Conservation (phyloP, 805 yeast species). For the Wickerhamomyces strasburgensis region DNA sequence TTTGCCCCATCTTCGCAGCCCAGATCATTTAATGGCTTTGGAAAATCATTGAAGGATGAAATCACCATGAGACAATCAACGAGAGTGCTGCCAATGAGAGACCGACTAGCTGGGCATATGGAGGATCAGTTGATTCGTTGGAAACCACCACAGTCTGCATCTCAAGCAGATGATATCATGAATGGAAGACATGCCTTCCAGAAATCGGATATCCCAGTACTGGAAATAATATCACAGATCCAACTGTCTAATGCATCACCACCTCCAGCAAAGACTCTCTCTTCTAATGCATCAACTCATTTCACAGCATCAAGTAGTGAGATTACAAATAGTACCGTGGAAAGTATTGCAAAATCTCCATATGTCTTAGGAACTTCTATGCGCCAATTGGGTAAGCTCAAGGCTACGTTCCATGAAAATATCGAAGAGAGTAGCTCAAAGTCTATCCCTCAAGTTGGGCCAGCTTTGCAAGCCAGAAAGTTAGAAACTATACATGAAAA, state of each 20-base stretch:
- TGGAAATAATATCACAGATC: conserved; percentile 5
- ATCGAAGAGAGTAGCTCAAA: conserved; percentile 1
- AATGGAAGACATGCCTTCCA: conserved; percentile 31
- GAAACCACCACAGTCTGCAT: conserved; percentile 28
- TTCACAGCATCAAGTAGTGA: no score
- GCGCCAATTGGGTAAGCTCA: not conserved
- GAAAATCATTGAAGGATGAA: conserved; percentile 24
- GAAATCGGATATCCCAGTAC: conserved; percentile 17
- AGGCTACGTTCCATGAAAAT: conserved; percentile 3
- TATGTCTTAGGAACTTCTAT: not conserved
- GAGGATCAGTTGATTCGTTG: conserved; percentile 34
- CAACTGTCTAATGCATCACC: not conserved
- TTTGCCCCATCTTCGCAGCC: conserved; percentile 9
- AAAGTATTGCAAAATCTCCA: conserved; percentile 15
- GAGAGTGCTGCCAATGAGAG: conserved; percentile 25
- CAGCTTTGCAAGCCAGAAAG: not conserved
- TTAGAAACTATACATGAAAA: not conserved
- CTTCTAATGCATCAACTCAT: not conserved
- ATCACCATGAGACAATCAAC: conserved; percentile 26
- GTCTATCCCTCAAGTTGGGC: not conserved
- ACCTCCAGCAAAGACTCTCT: not conserved
- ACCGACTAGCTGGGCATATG: conserved; percentile 27
- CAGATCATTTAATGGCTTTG: conserved; percentile 11
- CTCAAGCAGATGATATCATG: conserved; percentile 25
- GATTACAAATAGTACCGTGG: conserved; percentile 9